Conservation (phyloP, 2,329 filamentous ascomycete genomes). For the Xylaria polymorpha region DNA sequence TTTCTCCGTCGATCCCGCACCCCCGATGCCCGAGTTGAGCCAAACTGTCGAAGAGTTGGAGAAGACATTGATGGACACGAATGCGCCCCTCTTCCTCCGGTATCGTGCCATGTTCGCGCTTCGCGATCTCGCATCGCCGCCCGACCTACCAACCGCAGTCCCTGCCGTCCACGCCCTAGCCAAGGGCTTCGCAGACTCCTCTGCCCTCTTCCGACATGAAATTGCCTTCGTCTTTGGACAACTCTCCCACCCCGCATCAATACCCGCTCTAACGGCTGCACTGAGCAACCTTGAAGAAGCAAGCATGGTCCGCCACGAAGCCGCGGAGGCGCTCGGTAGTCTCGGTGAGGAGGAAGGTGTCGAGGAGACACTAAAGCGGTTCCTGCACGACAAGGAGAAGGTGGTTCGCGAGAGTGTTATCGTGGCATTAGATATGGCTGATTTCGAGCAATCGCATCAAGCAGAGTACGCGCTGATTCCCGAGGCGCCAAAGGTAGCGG, state of each 20-base stretch:
- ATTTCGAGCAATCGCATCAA: slow-evolving; percentile 91
- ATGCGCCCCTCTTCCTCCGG: slow-evolving; percentile 84
- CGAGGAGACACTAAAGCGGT: slow-evolving; percentile 83
- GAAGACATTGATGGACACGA: slow-evolving; percentile 80
- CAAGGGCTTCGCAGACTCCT: slow-evolving; percentile 84
- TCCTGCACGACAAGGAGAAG: slow-evolving; percentile 89
- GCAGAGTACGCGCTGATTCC: slow-evolving; percentile 93
- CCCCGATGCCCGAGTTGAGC: slow-evolving; percentile 79
- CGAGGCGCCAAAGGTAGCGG: slow-evolving; percentile 60
- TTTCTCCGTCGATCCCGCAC: slow-evolving; percentile 93
- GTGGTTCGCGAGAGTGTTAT: slow-evolving; percentile 95
- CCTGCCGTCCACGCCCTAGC: slow-evolving; percentile 89
- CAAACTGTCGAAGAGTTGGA: slow-evolving; percentile 80
- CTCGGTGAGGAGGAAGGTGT: slow-evolving; percentile 94
- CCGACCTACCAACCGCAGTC: slow-evolving; percentile 87
- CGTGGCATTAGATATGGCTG: slow-evolving; percentile 97
- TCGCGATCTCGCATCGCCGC: slow-evolving; percentile 92
- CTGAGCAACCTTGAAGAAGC: slow-evolving; percentile 84
- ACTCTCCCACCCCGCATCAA: slow-evolving; percentile 94
- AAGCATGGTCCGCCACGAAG: slow-evolving; percentile 98
- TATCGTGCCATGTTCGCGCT: slow-evolving; percentile 99
- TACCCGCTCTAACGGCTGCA: slow-evolving; percentile 83
- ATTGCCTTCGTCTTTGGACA: slow-evolving; percentile 99
- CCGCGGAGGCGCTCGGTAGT: slow-evolving; percentile 93
- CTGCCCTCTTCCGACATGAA: slow-evolving; percentile 95